Conservation (phyloP, 1,284 basidiomycete species). For the Cryptococcus sp. region DNA sequence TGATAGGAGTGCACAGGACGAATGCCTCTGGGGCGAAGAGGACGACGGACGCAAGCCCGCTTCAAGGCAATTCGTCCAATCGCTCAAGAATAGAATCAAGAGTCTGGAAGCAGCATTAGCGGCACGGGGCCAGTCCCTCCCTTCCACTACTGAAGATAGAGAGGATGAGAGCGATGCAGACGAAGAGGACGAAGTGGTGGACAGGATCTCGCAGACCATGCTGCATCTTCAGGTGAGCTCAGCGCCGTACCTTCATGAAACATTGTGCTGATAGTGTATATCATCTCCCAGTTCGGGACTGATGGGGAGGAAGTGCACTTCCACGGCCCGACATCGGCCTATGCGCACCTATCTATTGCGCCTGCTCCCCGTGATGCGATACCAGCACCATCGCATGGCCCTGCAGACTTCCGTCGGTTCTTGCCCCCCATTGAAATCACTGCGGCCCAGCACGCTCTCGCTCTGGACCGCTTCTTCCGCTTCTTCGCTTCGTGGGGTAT, state of each 20-base stretch:
- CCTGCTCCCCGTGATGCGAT: neutral
- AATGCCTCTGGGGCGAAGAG: conserved; percentile 31
- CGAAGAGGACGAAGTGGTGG: neutral
- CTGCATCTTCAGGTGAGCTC: conserved; percentile 2
- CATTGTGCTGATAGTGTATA: neutral
- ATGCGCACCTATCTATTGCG: conserved; percentile 5
- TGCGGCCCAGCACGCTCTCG: conserved; percentile 27
- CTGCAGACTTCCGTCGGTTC: conserved; percentile 9
- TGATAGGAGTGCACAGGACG: conserved; percentile 23
- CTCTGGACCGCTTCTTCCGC: conserved; percentile 29
- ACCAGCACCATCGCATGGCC: conserved; percentile 2
- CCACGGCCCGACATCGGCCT: conserved; percentile 19
- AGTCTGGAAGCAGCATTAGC: conserved; percentile 27
- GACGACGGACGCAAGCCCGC: conserved; percentile 35
- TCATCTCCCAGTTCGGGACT: conserved; percentile 18
- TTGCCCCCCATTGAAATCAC: conserved; percentile 20
- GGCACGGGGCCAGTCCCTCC: conserved; percentile 14
- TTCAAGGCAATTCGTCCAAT: conserved; percentile 31
- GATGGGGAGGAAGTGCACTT: conserved; percentile 17
- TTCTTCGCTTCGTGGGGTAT: conserved; percentile 36
- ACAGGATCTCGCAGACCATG: conserved; percentile 11
- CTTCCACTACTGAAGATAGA: conserved; percentile 10
- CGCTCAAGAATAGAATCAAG: conserved; percentile 28
- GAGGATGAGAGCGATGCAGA: conserved; percentile 3
- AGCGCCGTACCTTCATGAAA: neutral